phyloP scores from a whole-genome alignment of 495 filamentous ascomycete species.

The Aspergillus coremiiformis region DNA sequence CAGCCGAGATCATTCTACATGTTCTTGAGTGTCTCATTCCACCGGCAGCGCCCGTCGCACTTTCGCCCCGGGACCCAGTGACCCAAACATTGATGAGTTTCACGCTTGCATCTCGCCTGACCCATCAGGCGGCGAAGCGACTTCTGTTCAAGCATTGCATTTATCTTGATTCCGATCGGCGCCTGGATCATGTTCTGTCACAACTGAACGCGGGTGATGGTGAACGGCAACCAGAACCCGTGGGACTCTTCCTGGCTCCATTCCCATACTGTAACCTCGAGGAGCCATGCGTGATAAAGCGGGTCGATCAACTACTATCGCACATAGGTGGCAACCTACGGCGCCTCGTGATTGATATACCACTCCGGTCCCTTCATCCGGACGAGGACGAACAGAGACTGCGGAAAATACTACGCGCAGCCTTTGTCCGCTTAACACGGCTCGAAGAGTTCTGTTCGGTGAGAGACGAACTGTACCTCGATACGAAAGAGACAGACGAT shows the following conservation, averaged over 20 bases:
- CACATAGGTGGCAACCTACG: conserved; percentile 1
- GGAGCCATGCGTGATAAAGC: background rate
- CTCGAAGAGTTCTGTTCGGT: conserved; percentile 26
- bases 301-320: conserved; percentile 5
- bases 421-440: conserved; percentile 19
- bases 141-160: conserved; percentile 23
- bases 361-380: conserved; percentile 10
- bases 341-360: conserved; percentile 12
- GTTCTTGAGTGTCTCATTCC: conserved; percentile 19
- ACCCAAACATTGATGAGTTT: conserved; percentile 21
- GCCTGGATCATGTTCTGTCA: conserved; percentile 4
- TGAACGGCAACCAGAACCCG: background rate
- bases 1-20: conserved; percentile 17
- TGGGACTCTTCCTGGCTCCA: conserved; percentile 14
- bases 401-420: conserved; percentile 17
- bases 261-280: conserved; percentile 7
- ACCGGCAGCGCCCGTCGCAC: background rate
- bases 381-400: conserved; percentile 14
- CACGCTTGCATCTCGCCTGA: conserved; percentile 14
- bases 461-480: conserved; percentile 12
- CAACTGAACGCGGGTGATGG: background rate
- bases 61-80: conserved; percentile 9
- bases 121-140: conserved; percentile 12
- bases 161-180: conserved; percentile 12
- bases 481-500: conserved; percentile 5